These are phyloP conservation scores for Linnemannia exigua DNA, from an alignment of 192 early-diverging fungal species.

Conservation along the genomic window DNA sequence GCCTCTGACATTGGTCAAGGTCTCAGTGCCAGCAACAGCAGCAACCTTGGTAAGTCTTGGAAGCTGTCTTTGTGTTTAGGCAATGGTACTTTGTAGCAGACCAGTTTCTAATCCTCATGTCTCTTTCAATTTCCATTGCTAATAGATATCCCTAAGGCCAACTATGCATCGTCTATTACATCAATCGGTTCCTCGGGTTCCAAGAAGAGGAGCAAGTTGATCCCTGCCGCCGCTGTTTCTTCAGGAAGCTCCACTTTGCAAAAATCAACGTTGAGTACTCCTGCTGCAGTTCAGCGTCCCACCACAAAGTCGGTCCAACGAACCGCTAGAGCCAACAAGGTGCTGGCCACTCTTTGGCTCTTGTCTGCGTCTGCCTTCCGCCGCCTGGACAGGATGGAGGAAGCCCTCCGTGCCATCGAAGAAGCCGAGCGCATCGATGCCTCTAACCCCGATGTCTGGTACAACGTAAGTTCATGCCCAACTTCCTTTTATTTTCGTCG, in stretches of 20 bases:
- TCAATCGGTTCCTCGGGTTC: conserved; percentile 42
- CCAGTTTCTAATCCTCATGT: background rate
- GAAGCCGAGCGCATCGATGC: conserved; percentile 65
- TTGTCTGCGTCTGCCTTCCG: conserved; percentile 61
- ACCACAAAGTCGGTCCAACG: conserved; percentile 52
- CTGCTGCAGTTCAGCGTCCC: conserved; percentile 28
- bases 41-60: conserved; percentile 19
- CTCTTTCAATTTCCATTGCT: background rate
- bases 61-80: background rate
- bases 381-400: conserved; percentile 59
- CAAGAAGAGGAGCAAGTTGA: conserved; percentile 19
- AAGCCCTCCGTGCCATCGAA: conserved; percentile 64
- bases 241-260: conserved; percentile 26
- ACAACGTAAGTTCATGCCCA: conserved; percentile 28
- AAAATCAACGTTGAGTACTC: conserved; percentile 36
- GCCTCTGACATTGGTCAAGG: conserved; percentile 17
- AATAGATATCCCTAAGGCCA: conserved; percentile 51
- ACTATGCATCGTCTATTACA: conserved; percentile 45
- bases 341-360: conserved; percentile 64
- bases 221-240: conserved; percentile 51
- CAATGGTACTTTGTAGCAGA: background rate
- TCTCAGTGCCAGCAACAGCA: conserved; percentile 17
- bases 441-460: conserved; percentile 65
- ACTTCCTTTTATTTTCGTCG: background rate
- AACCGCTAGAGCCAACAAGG: conserved; percentile 51